Base-by-base conservation (phyloP, 345 rosid genomes). In the Gossypium rotundifolium region DNA sequence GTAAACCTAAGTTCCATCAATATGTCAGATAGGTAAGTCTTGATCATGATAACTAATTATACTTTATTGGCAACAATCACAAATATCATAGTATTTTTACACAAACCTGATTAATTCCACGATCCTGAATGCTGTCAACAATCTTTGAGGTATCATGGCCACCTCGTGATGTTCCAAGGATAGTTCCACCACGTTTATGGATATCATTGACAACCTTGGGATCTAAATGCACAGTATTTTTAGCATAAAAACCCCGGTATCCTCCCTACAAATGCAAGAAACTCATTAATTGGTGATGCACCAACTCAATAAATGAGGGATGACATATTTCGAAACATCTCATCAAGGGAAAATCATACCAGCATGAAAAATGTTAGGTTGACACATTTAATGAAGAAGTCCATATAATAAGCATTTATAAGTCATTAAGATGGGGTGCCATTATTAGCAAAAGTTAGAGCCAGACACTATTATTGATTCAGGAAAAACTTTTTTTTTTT, bases 101-200 rank as follows among this genome's bases (percentile, higher is more conserved):
- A 69, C 74, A 18, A 67, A 85, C 95, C 89, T 91, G 95, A 74
- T 90, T 92, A 63, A 92, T 90, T 76, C 97, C 93, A 2, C 95
- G 95, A 80, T 92, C 93, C 72, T 90, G 87, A 85, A 92, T 92
- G 81, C 93, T 90, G 80, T 92, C 95, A 48, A 92, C 97, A 61
- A 92, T 92, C 84, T 92, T 92, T 33, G 79, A 40, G 40, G 87
- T 92, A 78, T 90, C 82, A 63, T 92, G 95, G 51, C 97, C 97
- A 16, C 97, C 97, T 72, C 92, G 81, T 61, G 97, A 87, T 63
- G 97, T 85, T 62, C 97, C 97, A 1, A 92, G 86, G 74, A 88
- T 76, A 11, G 97, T 92, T 71, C 97, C 97, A 55, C 97, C 97
- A 9, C 93, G 86, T 79, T 87, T 88, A 68, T 92, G 95, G 72